Conservation (phyloP, 768 basidiomycete genomes). For the Mycena polygramma region DNA sequence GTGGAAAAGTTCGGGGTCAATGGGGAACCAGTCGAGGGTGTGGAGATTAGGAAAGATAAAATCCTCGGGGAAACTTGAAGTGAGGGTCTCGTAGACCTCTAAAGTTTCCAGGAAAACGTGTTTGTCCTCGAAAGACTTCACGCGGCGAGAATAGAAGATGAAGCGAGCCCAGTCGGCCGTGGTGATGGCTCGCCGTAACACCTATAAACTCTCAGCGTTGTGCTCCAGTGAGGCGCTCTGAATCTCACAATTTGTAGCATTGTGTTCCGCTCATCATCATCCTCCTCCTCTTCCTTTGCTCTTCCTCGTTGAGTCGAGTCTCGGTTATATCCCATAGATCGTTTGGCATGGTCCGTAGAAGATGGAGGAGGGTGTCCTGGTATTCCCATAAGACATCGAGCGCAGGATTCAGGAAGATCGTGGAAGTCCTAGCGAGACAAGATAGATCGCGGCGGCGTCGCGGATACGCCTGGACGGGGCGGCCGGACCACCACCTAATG, state of each 20-base stretch:
- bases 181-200: background rate
- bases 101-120: background rate
- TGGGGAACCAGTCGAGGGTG: background rate
- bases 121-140: background rate
- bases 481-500: too few species aligned
- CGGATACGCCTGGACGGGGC: too few species aligned
- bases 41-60: conserved; percentile 1
- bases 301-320: background rate
- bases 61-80: background rate
- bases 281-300: background rate
- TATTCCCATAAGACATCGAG: background rate
- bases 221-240: background rate
- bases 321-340: conserved; percentile 1
- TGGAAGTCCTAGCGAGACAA: background rate
- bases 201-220: background rate
- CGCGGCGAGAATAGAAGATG: background rate
- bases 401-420: background rate
- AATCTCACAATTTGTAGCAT: background rate
- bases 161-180: background rate
- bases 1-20: background rate
- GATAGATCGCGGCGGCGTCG: background rate
- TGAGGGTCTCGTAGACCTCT: conserved; percentile 18
- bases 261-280: too few species aligned
- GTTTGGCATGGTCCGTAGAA: background rate
- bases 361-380: background rate